These are phyloP conservation scores for Aspergillus vadensis DNA, from an alignment of 2,329 filamentous ascomycete species.

Conservation along the genomic window DNA sequence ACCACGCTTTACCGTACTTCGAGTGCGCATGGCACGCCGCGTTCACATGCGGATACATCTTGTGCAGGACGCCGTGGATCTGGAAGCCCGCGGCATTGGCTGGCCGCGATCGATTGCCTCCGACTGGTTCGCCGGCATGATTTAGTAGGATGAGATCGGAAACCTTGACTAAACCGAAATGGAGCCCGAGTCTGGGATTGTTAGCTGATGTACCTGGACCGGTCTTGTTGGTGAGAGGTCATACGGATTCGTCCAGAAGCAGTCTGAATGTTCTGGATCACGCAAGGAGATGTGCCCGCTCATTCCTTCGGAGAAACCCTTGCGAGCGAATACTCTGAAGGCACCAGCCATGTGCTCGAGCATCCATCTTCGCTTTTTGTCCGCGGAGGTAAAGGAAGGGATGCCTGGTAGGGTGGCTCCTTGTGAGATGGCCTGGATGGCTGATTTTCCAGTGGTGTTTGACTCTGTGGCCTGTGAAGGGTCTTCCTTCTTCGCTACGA, in stretches of 20 bases:
- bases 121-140: conserved; percentile 46
- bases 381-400: conserved; percentile 6
- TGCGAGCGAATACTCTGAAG: conserved; percentile 29
- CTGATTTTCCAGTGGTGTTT: neutral
- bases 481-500: neutral
- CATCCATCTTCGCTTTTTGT: conserved; percentile 7
- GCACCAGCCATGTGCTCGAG: conserved; percentile 48
- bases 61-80: conserved; percentile 49
- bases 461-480: neutral
- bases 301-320: conserved; percentile 23
- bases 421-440: conserved; percentile 6
- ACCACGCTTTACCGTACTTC: conserved; percentile 49
- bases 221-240: neutral
- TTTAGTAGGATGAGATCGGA: conserved; percentile 50
- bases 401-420: conserved; percentile 8
- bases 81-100: conserved; percentile 51
- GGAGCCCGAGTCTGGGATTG: neutral
- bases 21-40: conserved; percentile 50
- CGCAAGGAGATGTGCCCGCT: conserved; percentile 49
- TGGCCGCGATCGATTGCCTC: conserved; percentile 34
- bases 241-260: conserved; percentile 45
- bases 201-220: too few species aligned
- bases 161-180: conserved; percentile 28
- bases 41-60: conserved; percentile 59
- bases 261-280: conserved; percentile 35